These are phyloP conservation scores for Sporobolomyces phaffii DNA, from an alignment of 768 basidiomycete species.

Conservation along the genomic window DNA sequence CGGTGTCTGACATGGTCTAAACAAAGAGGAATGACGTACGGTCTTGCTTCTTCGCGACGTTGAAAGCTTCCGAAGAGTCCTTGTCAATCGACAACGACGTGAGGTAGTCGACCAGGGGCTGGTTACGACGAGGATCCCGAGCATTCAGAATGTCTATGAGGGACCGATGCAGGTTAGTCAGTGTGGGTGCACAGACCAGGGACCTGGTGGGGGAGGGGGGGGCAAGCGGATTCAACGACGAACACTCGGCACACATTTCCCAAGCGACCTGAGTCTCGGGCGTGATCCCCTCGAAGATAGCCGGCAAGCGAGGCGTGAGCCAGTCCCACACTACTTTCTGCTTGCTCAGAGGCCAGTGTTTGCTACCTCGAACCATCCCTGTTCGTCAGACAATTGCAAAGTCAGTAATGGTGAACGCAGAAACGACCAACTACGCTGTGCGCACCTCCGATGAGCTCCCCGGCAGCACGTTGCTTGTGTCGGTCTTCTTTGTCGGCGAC, in stretches of 20 bases:
- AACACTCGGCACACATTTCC: slow-evolving; percentile 70
- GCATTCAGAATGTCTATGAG: slow-evolving; percentile 67
- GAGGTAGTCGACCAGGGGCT: slow-evolving; percentile 70
- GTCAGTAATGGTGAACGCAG: too few species aligned
- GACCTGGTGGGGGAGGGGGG: not conserved
- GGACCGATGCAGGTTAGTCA: not conserved
- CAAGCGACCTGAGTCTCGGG: slow-evolving; percentile 73
- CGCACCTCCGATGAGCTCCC: slow-evolving; percentile 63
- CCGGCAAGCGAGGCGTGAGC: slow-evolving; percentile 63
- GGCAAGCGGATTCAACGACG: not conserved
- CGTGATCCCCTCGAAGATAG: slow-evolving; percentile 66
- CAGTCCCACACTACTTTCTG: slow-evolving; percentile 71
- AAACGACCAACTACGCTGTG: not conserved
- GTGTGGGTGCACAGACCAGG: slow-evolving; percentile 2
- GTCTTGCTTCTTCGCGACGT: slow-evolving; percentile 52
- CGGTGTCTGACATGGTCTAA: too few species aligned
- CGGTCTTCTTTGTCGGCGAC: slow-evolving; percentile 62
- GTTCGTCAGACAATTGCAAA: too few species aligned
- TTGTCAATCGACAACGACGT: slow-evolving; percentile 58
- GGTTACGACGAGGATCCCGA: slow-evolving; percentile 74
- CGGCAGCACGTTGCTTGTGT: slow-evolving; percentile 80
- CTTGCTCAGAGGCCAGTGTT: slow-evolving; percentile 74
- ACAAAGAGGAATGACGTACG: slow-evolving; percentile 51
- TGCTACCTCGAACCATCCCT: slow-evolving; percentile 56
- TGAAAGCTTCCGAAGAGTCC: slow-evolving; percentile 76